phyloP scores from a whole-genome alignment of 164 flowering plant genomes.

The Chloranthus sessilifolius region DNA sequence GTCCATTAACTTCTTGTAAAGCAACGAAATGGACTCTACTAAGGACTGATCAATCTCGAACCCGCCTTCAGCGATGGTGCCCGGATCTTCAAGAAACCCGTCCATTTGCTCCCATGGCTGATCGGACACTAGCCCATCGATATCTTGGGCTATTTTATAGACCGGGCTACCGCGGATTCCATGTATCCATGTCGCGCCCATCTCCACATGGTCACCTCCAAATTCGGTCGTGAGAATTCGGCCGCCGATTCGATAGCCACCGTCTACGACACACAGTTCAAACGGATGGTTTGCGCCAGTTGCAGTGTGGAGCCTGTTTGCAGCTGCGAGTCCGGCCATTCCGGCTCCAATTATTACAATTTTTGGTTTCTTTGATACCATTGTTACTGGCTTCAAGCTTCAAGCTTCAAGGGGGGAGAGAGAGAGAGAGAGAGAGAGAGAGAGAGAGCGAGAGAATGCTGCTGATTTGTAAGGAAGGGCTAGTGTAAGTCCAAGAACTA shows the following conservation, averaged over 20 bases:
- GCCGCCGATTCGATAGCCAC: constrained; percentile 82
- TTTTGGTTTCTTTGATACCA: constrained; percentile 73
- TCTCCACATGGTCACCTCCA: constrained; percentile 69
- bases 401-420: neutral
- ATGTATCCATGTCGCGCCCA: constrained; percentile 99
- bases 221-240: constrained; percentile 71
- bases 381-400: constrained; percentile 15
- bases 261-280: constrained; percentile 75
- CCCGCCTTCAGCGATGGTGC: constrained; percentile 33
- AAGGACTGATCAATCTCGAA: constrained; percentile 26
- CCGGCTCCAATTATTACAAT: constrained; percentile 89
- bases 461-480: neutral
- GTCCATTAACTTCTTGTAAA: constrained; percentile 62
- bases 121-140: constrained; percentile 44
- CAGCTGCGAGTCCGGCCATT: constrained; percentile 93
- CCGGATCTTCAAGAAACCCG: constrained; percentile 36
- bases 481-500: too few species aligned
- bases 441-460: constrained; percentile 5
- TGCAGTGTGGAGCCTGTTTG: constrained; percentile 66
- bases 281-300: constrained; percentile 32
- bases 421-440: neutral
- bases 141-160: constrained; percentile 60
- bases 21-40: constrained; percentile 42
- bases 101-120: constrained; percentile 96
- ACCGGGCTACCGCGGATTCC: constrained; percentile 89